Conservation (phyloP, 441 rosid genomes). For the Melianthus villosus region DNA sequence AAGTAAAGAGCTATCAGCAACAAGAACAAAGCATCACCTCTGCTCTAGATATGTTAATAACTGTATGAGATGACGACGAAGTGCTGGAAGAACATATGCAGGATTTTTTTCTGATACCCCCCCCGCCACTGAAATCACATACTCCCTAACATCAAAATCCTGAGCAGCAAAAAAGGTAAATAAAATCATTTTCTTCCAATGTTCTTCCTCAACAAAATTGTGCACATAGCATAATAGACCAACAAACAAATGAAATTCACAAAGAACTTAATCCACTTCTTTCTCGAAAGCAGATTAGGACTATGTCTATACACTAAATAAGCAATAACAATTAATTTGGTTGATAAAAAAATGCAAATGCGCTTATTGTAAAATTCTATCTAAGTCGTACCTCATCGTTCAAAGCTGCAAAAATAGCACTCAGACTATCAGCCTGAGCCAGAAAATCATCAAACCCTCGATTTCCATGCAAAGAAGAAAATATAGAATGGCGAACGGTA, state of each 20-base stretch:
- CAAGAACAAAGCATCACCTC: slow-evolving; percentile 38
- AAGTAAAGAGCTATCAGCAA: background rate
- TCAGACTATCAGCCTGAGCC: slow-evolving; percentile 94
- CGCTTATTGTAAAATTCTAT: too few relatives aligned
- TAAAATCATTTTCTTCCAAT: too few relatives aligned
- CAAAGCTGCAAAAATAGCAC: slow-evolving; percentile 94
- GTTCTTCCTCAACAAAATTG: too few relatives aligned
- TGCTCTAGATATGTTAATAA: slow-evolving; percentile 87
- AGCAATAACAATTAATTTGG: too few relatives aligned
- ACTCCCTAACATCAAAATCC: slow-evolving; percentile 96
- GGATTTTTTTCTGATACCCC: slow-evolving; percentile 98
- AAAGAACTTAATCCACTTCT: too few relatives aligned
- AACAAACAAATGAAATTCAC: too few relatives aligned
- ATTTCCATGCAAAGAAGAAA: slow-evolving; percentile 60
- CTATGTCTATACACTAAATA: too few relatives aligned
- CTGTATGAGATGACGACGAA: slow-evolving; percentile 97
- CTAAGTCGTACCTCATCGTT: slow-evolving; percentile 76
- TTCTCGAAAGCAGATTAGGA: too few relatives aligned
- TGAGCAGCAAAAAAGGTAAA: too few relatives aligned
- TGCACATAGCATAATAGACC: too few relatives aligned
- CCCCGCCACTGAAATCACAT: slow-evolving; percentile 94
- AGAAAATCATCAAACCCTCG: slow-evolving; percentile 86
- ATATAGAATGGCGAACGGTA: slow-evolving; percentile 82
- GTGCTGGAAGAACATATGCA: slow-evolving; percentile 98
- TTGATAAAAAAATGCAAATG: too few relatives aligned